phyloP scores from a whole-genome alignment of 2,329 filamentous ascomycete species.

The Ophiosphaerella herpotricha region DNA sequence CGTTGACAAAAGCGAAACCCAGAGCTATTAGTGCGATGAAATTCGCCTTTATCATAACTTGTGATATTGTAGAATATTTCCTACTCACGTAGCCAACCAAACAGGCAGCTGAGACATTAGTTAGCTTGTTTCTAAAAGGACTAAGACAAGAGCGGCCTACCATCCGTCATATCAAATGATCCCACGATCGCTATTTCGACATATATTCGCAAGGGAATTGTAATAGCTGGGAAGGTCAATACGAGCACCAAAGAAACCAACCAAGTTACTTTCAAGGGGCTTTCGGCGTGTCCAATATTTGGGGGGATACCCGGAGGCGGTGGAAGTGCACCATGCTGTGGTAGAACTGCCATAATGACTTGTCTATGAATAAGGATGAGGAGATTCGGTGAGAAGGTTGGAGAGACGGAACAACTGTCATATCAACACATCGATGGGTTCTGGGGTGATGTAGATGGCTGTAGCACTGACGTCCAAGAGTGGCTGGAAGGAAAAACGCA shows the following conservation, averaged over 20 bases:
- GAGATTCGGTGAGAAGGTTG: neutral
- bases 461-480: neutral
- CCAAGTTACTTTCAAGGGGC: neutral
- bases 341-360: conserved; percentile 1
- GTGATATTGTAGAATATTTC: neutral
- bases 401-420: neutral
- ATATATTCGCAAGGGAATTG: neutral
- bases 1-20: neutral
- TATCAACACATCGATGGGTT: neutral
- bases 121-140: neutral
- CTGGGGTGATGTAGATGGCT: neutral
- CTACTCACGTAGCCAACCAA: neutral
- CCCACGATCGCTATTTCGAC: neutral
- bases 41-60: neutral
- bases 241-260: neutral
- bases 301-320: conserved; percentile 1
- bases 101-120: neutral
- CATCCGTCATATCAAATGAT: neutral
- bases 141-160: neutral
- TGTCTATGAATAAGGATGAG: neutral
- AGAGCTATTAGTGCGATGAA: neutral
- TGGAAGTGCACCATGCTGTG: conserved; percentile 3
- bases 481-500: neutral
- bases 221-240: neutral
- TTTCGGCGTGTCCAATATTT: neutral